A percentile compares a stretch with the other conserved stretches of the same genome.
These are phyloP conservation scores for Verticillium klebahnii DNA, from an alignment of 2,329 filamentous ascomycete species.

Conservation along the genomic window DNA sequence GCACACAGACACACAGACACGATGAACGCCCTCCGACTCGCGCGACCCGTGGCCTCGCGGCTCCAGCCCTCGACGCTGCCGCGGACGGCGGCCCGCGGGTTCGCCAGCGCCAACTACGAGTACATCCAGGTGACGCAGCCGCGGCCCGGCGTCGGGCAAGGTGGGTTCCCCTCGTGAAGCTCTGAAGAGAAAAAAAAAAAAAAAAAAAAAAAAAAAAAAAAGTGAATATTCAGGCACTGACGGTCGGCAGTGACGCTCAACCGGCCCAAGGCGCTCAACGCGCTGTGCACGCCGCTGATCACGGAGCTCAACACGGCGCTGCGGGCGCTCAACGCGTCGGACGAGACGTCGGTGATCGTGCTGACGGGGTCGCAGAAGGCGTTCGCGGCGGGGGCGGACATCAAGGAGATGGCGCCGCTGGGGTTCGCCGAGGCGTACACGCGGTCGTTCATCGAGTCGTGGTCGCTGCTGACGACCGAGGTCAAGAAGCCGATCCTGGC, in stretches of 20 bases:
- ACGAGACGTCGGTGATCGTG: constrained; percentile 69
- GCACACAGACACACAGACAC: constrained; percentile 7
- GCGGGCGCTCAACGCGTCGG: constrained; percentile 62
- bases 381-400: constrained; percentile 94
- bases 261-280: constrained; percentile 93
- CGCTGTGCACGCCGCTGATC: constrained; percentile 86
- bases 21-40: constrained; percentile 52
- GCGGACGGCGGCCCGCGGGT: constrained; percentile 50
- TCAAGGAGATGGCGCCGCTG: constrained; percentile 96
- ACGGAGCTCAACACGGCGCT: constrained; percentile 81
- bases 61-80: constrained; percentile 56
- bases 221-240: neutral
- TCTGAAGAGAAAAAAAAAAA: neutral
- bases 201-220: too few species aligned
- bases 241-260: constrained; percentile 72
- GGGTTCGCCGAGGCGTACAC: constrained; percentile 86
- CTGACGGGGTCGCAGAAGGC: constrained; percentile 86
- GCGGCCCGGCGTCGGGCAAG: constrained; percentile 83
- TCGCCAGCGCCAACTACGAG: constrained; percentile 60
- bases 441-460: constrained; percentile 88
- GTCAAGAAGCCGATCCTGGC: constrained; percentile 94
- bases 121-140: constrained; percentile 78
- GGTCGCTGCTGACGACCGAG: constrained; percentile 78
- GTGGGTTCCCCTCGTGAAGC: constrained; percentile 42
- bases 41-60: constrained; percentile 57